Evolutionary conservation across 2,329 filamentous ascomycete species (phyloP).

Genomic region (Zasmidium cellare): DNA sequence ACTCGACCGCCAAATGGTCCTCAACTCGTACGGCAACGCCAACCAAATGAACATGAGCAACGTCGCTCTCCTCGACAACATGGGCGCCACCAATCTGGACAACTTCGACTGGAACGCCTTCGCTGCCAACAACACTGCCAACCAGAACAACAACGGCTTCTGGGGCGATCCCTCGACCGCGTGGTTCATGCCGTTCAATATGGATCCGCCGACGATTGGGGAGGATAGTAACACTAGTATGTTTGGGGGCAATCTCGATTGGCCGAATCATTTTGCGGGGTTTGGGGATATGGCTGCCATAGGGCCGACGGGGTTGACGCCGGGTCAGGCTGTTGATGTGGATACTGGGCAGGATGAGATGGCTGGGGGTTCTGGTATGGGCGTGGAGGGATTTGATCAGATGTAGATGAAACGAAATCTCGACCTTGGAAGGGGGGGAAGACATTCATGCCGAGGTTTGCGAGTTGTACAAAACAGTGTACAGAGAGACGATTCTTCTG

Average conservation of each 20-base stretch:
- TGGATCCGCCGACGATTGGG: constrained; percentile 65
- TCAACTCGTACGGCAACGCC: constrained; percentile 62
- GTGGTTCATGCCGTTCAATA: constrained; percentile 93
- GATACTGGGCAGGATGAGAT: constrained; percentile 17
- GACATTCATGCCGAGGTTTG: not conserved
- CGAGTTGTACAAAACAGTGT: not conserved
- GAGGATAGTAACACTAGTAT: constrained; percentile 39
- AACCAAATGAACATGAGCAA: constrained; percentile 19
- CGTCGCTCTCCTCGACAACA: constrained; percentile 16
- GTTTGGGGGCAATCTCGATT: constrained; percentile 32
- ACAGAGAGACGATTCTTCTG: not conserved
- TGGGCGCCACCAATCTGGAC: constrained; percentile 18
- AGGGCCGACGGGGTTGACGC: constrained; percentile 23
- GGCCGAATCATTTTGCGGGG: constrained; percentile 29
- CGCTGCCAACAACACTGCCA: constrained; percentile 21
- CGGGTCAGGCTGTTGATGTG: constrained; percentile 15
- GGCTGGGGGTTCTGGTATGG: not conserved
- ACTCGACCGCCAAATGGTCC: constrained; percentile 74
- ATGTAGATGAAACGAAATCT: not conserved
- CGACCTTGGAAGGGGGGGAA: too few species aligned
- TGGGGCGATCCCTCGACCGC: constrained; percentile 57
- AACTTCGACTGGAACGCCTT: constrained; percentile 30
- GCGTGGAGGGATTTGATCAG: constrained; percentile 11
- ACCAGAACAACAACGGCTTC: constrained; percentile 21
- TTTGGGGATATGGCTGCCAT: constrained; percentile 26